Base-by-base conservation (phyloP, 2,329 filamentous ascomycete genomes). In the Nemania bipapillata region DNA sequence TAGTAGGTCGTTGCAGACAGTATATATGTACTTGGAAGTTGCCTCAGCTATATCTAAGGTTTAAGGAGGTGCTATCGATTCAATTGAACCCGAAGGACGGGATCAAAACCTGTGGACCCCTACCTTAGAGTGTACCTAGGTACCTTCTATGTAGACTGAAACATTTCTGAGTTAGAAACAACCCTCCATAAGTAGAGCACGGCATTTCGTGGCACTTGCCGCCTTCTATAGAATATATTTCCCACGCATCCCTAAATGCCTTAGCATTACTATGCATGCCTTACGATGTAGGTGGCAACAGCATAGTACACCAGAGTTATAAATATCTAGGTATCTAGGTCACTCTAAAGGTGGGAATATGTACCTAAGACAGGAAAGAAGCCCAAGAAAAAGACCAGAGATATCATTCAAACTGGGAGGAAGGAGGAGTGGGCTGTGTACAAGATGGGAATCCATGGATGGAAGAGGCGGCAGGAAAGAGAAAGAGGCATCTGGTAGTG, bases 161-260 rank as follows among this genome's bases (percentile, higher is more conserved):
- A 42, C 40, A 42, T 42, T n/a, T n/a, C n/a, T n/a, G n/a, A 45
- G 22, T 3, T 12, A 15, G n/a, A 20, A 24, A 28, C 20, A 22
- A 56, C 53, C n/a, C 61, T 52, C 20, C 54, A 52, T 42, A n/a
- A n/a, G n/a, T n/a, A 30, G 62, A 59, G 49, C 54, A 65, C 56
- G 56, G 61, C 66, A 65, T 65, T 65, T 68, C 42, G 66, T 68
- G 56, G 66, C 66, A 68, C 66, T 65, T 68, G 66, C 59, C 65
- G 59, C 60, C 12, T 60, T 8, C 20, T 45, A 11, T 15, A 56
- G 30, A 11, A 12, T 12, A 12, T 40, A 40, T 3, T 12, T 15
- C 8, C 7, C 8, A 40, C 20, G 40, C 17, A 45, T 6, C 15
- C 40, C 17, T 45, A n/a, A 6, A 20, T n/a, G 4, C 3, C 12